These are phyloP conservation scores for Coemansia sp. DNA, from an alignment of 192 early-diverging fungal genomes.

Conservation along the genomic window DNA sequence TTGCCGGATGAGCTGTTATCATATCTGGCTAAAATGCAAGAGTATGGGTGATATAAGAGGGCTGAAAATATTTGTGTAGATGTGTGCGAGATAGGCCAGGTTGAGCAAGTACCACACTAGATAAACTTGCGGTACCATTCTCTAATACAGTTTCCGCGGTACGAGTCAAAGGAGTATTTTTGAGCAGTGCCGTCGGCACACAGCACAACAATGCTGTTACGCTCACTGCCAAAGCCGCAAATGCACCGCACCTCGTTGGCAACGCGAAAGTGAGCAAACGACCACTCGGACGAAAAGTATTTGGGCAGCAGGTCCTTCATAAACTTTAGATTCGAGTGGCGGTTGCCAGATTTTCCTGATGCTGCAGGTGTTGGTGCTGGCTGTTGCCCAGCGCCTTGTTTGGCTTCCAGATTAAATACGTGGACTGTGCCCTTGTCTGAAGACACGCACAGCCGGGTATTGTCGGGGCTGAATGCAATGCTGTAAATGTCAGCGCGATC, in stretches of 20 bases:
- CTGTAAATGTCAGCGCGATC: conserved; percentile 87
- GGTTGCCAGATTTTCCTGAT: conserved; percentile 50
- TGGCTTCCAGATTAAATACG: conserved; percentile 80
- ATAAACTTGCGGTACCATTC: conserved; percentile 58
- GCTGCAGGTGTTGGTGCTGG: conserved; percentile 19
- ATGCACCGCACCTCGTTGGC: conserved; percentile 77
- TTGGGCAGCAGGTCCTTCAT: conserved; percentile 85
- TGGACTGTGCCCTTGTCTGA: conserved; percentile 94
- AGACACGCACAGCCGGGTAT: conserved; percentile 76
- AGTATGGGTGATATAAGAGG: background rate
- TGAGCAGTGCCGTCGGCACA: conserved; percentile 88
- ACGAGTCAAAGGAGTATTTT: conserved; percentile 78
- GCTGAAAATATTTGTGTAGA: conserved; percentile 2
- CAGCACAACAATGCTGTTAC: conserved; percentile 75
- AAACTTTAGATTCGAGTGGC: conserved; percentile 62
- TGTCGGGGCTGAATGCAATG: conserved; percentile 82
- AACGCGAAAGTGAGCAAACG: conserved; percentile 84
- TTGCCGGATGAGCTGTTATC: background rate
- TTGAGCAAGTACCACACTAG: background rate
- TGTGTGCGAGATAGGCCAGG: background rate
- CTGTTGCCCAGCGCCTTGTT: conserved; percentile 17
- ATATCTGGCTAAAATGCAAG: background rate
- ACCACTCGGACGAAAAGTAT: conserved; percentile 95
- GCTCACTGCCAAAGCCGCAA: conserved; percentile 77
- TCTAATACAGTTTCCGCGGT: conserved; percentile 49